phyloP scores from a whole-genome alignment of 768 basidiomycete species.

The Saitozyma sp. region DNA sequence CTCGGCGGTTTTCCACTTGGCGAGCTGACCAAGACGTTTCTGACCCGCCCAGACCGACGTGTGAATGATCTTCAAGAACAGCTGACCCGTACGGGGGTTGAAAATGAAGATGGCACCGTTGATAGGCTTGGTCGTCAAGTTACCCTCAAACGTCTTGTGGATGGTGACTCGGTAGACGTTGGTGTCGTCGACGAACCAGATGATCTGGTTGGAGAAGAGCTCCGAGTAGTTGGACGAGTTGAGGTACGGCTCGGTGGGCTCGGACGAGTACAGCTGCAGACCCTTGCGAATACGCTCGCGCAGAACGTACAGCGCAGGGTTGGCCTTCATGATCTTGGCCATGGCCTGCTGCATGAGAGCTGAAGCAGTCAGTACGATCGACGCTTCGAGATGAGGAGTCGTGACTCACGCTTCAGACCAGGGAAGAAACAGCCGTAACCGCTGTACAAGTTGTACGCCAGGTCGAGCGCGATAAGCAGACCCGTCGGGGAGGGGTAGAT shows the following conservation, averaged over 20 bases:
- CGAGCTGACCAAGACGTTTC: conserved; percentile 98
- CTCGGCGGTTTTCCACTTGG: conserved; percentile 94
- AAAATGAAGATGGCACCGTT: conserved; percentile 72
- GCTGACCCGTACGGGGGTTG: conserved; percentile 96
- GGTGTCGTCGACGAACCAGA: conserved; percentile 99
- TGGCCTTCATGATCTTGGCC: conserved; percentile 99
- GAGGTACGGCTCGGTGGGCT: conserved; percentile 97
- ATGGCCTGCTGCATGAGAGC: conserved; percentile 94
- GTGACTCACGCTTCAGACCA: conserved; percentile 71
- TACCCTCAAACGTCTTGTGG: conserved; percentile 99
- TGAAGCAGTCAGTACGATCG: too few species aligned
- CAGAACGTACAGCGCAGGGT: conserved; percentile 93
- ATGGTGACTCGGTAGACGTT: conserved; percentile 87
- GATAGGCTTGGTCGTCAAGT: conserved; percentile 98
- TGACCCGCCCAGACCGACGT: conserved; percentile 99
- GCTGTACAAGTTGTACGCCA: conserved; percentile 98
- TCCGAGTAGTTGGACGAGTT: conserved; percentile 93
- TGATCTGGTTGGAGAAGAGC: conserved; percentile 96
- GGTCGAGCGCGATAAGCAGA: conserved; percentile 97
- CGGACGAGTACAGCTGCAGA: conserved; percentile 95
- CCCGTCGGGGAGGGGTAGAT: conserved; percentile 99
- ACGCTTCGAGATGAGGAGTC: too few species aligned
- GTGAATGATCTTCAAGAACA: conserved; percentile 99
- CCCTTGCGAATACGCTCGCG: conserved; percentile 99
- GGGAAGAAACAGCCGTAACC: conserved; percentile 99